Evolutionary conservation across 2,329 filamentous ascomycete species (phyloP), one percentile per base, ranked within the genome.

Genomic region (Acarospora socialis): DNA sequence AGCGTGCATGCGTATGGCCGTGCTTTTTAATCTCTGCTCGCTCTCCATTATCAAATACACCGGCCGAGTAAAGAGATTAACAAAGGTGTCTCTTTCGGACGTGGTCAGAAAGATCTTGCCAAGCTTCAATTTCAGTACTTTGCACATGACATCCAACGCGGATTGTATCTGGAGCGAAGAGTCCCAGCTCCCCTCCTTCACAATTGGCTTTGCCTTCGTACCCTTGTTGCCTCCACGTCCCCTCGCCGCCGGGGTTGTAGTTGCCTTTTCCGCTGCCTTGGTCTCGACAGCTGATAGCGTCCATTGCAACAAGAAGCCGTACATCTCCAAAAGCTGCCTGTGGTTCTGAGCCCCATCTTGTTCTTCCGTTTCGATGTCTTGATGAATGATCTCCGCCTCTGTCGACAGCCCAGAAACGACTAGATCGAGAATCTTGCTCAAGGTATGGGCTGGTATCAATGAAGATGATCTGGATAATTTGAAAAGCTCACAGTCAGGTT

Each of bases 11-110:
- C 86, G 75, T 39, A 95, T 87, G 4, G 79, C 65, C 16, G 77
- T 90, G 47, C 70, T 81, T 63, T 95, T 98, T 42, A 86, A 79
- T 39, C 90, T 73, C 50, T 86, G 77, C 55, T 98, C 90, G 54
- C 81, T 94, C 59, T 98, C 90, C 24, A 98, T 65, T 15, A 98
- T 71, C 56, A 94, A 73, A 55, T 95, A 98, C 7, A 93, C 81
- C 1, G 90, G 86, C 22, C 90, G 71, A 0, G 90, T 95, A 45
- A 98, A 79, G 0, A 98, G 66, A 33, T 81, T 76, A 39, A 98
- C 79, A 47, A 98, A 94, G 0, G 84, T 94, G 50, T 98, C 90
- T 39, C 87, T 73, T 57, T 98, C 90, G 28, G 87, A 92, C 0
- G 90, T 98, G 0, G 90, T 98, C 39, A 95, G 59, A 51, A 98